These are phyloP conservation scores for Pichia phayaonensis DNA, from an alignment of 805 yeast genomes.

Conservation along the genomic window DNA sequence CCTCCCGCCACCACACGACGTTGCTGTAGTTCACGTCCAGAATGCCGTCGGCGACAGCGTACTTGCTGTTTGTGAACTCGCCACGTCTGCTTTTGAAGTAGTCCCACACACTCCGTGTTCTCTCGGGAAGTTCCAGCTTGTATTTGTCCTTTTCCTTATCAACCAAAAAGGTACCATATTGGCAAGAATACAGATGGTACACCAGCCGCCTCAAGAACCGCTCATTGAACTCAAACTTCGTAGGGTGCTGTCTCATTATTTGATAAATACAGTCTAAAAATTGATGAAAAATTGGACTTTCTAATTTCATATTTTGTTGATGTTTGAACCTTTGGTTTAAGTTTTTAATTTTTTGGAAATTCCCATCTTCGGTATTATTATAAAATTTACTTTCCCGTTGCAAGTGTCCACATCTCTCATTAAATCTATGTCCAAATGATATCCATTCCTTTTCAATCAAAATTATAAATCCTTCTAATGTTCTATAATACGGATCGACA, in stretches of 20 bases:
- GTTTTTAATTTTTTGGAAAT: constrained; percentile 34
- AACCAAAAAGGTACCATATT: constrained; percentile 83
- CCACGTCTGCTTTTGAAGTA: constrained; percentile 69
- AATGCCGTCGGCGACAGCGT: constrained; percentile 14
- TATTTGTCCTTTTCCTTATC: constrained; percentile 63
- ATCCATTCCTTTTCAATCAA: constrained; percentile 93
- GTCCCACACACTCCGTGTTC: constrained; percentile 86
- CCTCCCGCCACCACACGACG: constrained; percentile 1
- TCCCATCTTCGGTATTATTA: constrained; percentile 31
- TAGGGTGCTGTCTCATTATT: constrained; percentile 60
- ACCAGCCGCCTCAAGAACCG: constrained; percentile 75
- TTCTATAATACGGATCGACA: constrained; percentile 83
- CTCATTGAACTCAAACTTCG: constrained; percentile 78
- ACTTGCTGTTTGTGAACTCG: constrained; percentile 60
- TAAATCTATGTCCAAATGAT: constrained; percentile 86
- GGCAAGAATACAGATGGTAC: constrained; percentile 88
- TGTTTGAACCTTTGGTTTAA: constrained; percentile 46
- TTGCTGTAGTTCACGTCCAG: constrained; percentile 3
- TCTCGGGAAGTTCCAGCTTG: constrained; percentile 32
- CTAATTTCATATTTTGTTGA: constrained; percentile 44
- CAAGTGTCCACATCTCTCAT: constrained; percentile 75
- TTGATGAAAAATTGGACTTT: constrained; percentile 93
- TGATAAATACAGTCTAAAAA: constrained; percentile 88
- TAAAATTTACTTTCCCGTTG: constrained; percentile 43
- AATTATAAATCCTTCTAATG: constrained; percentile 78